Conservation (phyloP, 2,329 filamentous ascomycete species). For the Fusarium xylarioides region DNA sequence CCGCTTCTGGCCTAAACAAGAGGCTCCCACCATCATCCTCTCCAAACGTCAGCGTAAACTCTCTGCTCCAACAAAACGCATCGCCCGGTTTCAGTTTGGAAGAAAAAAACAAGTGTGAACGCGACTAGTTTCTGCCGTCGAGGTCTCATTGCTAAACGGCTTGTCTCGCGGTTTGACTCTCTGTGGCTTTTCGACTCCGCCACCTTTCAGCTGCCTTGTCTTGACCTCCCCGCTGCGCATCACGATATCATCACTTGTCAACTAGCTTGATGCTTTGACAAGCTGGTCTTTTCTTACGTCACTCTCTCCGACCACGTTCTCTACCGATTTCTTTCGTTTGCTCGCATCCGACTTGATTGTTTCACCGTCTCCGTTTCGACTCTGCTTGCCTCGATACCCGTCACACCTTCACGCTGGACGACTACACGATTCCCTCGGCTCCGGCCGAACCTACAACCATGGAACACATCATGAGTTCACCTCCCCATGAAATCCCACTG, state of each 20-base stretch:
- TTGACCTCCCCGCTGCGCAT: constrained; percentile 5
- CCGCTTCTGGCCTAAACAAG: constrained; percentile 18
- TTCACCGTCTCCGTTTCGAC: constrained; percentile 1
- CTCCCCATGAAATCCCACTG: constrained; percentile 44
- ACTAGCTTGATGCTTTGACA: constrained; percentile 41
- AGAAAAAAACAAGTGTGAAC: neutral
- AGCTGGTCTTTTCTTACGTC: constrained; percentile 28
- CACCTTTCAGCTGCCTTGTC: constrained; percentile 20
- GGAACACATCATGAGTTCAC: constrained; percentile 50
- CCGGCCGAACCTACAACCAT: constrained; percentile 50
- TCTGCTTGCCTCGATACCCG: neutral
- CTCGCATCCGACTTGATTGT: neutral
- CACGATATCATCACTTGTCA: constrained; percentile 22
- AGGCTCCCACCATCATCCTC: constrained; percentile 29
- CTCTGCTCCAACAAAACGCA: constrained; percentile 17
- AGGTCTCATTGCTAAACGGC: neutral
- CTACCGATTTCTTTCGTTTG: constrained; percentile 35
- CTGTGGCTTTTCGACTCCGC: constrained; percentile 30
- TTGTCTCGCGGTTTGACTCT: constrained; percentile 26
- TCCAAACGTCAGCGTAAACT: constrained; percentile 34
- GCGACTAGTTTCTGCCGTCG: neutral
- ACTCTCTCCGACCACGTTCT: constrained; percentile 29
- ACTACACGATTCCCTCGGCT: constrained; percentile 38
- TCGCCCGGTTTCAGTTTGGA: neutral
- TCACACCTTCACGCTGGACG: constrained; percentile 56